Conservation (phyloP, 495 filamentous ascomycete species). For the Lineolata rhizophorae region DNA sequence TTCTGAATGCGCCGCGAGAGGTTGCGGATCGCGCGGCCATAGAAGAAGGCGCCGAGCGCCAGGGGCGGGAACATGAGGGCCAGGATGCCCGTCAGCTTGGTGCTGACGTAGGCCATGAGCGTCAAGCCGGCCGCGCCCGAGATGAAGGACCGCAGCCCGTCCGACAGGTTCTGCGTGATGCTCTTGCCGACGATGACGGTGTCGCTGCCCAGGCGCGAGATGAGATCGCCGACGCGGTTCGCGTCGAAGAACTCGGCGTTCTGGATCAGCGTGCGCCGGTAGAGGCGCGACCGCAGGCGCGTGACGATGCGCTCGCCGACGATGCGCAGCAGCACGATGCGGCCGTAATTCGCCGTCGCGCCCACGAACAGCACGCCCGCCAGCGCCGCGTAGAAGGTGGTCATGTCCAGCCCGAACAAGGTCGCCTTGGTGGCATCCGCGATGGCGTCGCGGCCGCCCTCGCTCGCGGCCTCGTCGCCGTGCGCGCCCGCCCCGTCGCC, state of each 20-base stretch:
- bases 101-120: slow-evolving; percentile 80
- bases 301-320: slow-evolving; percentile 89
- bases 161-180: slow-evolving; percentile 92
- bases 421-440: slow-evolving; percentile 23
- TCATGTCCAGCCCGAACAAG: slow-evolving; percentile 51
- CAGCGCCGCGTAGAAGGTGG: slow-evolving; percentile 59
- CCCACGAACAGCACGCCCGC: slow-evolving; percentile 43
- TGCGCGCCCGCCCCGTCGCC: no score
- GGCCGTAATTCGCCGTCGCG: slow-evolving; percentile 75
- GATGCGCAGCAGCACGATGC: slow-evolving; percentile 84
- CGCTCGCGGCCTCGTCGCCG: no score
- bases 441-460: slow-evolving; percentile 17
- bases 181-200: slow-evolving; percentile 95
- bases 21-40: slow-evolving; percentile 68
- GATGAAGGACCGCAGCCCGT: slow-evolving; percentile 71
- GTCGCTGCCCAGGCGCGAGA: slow-evolving; percentile 84
- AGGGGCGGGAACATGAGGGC: slow-evolving; percentile 76
- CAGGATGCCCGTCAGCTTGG: slow-evolving; percentile 75
- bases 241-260: slow-evolving; percentile 98
- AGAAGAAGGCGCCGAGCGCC: slow-evolving; percentile 77
- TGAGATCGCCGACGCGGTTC: slow-evolving; percentile 87
- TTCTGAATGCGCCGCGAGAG: slow-evolving; percentile 80
- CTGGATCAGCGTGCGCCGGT: slow-evolving; percentile 73
- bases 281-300: slow-evolving; percentile 69
- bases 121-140: slow-evolving; percentile 73